These are phyloP conservation scores for Przewalskia tangutica DNA, from an alignment of 257 asterid genomes.

Conservation along the genomic window DNA sequence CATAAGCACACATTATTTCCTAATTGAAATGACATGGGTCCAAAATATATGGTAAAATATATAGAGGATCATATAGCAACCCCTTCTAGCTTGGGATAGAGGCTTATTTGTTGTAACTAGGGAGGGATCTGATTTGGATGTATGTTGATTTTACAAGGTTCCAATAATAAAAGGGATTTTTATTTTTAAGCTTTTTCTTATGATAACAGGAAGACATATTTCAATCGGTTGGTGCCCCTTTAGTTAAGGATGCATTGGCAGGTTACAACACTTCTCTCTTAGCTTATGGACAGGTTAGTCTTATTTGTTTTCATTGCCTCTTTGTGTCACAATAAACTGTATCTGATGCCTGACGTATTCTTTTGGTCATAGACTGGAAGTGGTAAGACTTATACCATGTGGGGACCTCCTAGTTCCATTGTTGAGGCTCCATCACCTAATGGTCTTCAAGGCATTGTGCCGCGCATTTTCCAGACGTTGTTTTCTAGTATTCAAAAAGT, in stretches of 20 bases:
- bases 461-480: conserved; percentile 74
- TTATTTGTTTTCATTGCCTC: neutral
- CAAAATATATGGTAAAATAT: no score
- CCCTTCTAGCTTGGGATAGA: neutral
- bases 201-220: conserved; percentile 55
- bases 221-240: conserved; percentile 60
- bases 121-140: neutral
- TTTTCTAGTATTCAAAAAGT: conserved; percentile 80
- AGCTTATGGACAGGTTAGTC: conserved; percentile 91
- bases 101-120: neutral
- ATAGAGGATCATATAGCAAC: neutral
- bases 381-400: conserved; percentile 92
- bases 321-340: neutral
- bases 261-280: conserved; percentile 84
- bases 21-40: no score
- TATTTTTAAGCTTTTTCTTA: neutral
- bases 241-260: conserved; percentile 81
- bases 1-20: no score
- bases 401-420: conserved; percentile 97
- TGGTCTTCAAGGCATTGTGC: conserved; percentile 78
- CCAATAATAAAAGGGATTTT: neutral
- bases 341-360: conserved; percentile 3
- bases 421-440: conserved; percentile 50
- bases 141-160: neutral
- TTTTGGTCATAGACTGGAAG: conserved; percentile 65